Conservation (phyloP, 2,329 filamentous ascomycete genomes). For the Cylindrodendrum hubeiense region DNA sequence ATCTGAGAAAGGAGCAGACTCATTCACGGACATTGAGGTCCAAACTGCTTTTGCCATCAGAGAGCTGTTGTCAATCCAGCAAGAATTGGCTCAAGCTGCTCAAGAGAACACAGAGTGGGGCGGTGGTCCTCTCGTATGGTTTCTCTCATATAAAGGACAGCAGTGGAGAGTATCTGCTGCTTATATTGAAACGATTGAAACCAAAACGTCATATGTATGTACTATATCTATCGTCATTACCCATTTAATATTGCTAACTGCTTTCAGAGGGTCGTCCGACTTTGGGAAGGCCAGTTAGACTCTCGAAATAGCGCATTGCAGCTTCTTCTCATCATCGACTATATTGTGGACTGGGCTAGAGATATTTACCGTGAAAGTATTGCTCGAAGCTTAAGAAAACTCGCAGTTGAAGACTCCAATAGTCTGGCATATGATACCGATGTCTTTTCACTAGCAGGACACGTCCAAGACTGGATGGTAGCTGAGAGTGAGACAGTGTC, state of each 20-base stretch:
- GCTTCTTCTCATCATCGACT: constrained; percentile 37
- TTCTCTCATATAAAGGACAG: constrained; percentile 6
- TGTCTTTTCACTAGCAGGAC: not conserved
- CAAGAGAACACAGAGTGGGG: constrained; percentile 1
- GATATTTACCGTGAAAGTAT: constrained; percentile 33
- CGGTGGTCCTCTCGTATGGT: constrained; percentile 10
- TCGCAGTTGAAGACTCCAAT: not conserved
- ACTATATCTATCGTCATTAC: not conserved
- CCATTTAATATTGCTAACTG: not conserved
- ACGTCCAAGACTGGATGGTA: not conserved
- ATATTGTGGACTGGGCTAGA: constrained; percentile 38
- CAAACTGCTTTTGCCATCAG: constrained; percentile 30
- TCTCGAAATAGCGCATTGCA: constrained; percentile 31
- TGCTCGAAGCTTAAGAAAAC: constrained; percentile 12
- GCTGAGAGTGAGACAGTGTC: not conserved
- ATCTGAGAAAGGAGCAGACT: constrained; percentile 13
- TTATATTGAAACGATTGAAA: not conserved
- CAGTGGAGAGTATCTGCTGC: constrained; percentile 5
- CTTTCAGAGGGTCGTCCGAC: not conserved
- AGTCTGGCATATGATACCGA: constrained; percentile 1
- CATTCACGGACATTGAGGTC: constrained; percentile 16
- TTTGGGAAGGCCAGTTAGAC: constrained; percentile 27
- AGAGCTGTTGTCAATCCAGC: constrained; percentile 22
- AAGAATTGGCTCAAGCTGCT: constrained; percentile 11
- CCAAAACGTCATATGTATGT: not conserved